Base-by-base conservation (phyloP, 179 eudicot genomes). In the Actinidia arguta region DNA sequence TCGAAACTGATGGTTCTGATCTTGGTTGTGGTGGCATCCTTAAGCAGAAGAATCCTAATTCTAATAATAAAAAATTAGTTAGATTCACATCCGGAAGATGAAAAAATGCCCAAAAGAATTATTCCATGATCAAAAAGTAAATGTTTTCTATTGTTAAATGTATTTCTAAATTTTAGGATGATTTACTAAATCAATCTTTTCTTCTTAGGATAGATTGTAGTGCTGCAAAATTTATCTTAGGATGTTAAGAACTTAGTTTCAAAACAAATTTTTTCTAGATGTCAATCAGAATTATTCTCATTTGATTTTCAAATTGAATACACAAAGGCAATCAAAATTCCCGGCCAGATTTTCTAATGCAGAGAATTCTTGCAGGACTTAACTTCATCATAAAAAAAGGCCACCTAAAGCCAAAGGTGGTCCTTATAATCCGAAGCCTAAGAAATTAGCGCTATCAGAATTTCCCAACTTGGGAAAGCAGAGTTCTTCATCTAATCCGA, bases 131-230 rank as follows among this genome's bases (percentile, higher is more conserved):
- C 27, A 84, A 67, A n/a, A 61, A 76, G n/a, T n/a, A n/a, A 81
- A 69, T 80, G 61, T n/a, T 81, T 75, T 59, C 63, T 48, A 76
- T 81, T 59, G 62, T 81, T 12, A n/a, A n/a, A n/a, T n/a, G n/a
- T n/a, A n/a, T n/a, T n/a, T n/a, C n/a, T n/a, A n/a, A n/a, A n/a
- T n/a, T n/a, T n/a, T n/a, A n/a, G n/a, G n/a, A n/a, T n/a, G n/a
- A n/a, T n/a, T n/a, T n/a, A n/a, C n/a, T n/a, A 48, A 58, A n/a
- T 81, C 76, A 4, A 56, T 82, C 50, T 46, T 83, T 83, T 22
- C 17, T 76, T 4, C 10, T 55, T 0, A 0, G 17, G 18, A 61
- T 76, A 42, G 78, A 80, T 52, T 83, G 79, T 42, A 51, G 39
- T 27, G 25, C 58, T 1, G 47, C 74, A 1, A 79, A 83, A 64